Base-by-base conservation (phyloP, 2,329 filamentous ascomycete species). In the Ampelomyces quisqualis region DNA sequence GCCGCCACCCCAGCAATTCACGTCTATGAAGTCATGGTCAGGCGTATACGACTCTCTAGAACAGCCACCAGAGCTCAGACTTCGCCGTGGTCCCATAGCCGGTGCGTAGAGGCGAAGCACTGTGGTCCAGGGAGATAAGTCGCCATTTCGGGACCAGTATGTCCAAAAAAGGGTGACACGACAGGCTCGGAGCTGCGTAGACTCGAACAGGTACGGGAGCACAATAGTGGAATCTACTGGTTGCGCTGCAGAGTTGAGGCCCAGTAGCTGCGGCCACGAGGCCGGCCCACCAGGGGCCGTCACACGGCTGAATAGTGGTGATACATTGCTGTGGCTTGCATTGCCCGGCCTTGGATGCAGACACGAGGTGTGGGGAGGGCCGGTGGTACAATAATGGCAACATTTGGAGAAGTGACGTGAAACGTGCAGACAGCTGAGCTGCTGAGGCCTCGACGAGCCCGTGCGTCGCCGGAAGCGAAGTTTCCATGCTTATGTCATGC, bases 41-140 rank as follows among this genome's bases (percentile, higher is more conserved):
- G 27, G 34, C 40, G 35, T 40, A 38, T 39, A 29, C 29, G 30
- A 36, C 34, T 34, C 29, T 35, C 27, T 28, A 34, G 33, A 15
- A 36, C 41, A 47, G 53, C 49, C 47, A 47, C 40, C 26, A 19
- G 23, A 17, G 34, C 47, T 30, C 26, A 18, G 20, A 40, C 36
- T 32, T 34, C 37, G 39, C 40, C 45, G 31, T 45, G 33, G 30
- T 32, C 27, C 38, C 43, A 45, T 45, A 48, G 29, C 40, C 34
- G 41, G 47, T 37, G 34, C 37, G 30, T 47, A 41, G 46, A 53
- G 49, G 29, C 53, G 50, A n/a, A 49, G 50, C 41, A 55, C 50
- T 17, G 45, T 41, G 28, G 38, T 38, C 42, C 24, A 42, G 40
- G 36, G 45, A 24, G 15, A n/a, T 32, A 30, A 42, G 35, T 22